These are phyloP conservation scores for Trichophyton equinum DNA, from an alignment of 2,329 filamentous ascomycete species.

Conservation along the genomic window DNA sequence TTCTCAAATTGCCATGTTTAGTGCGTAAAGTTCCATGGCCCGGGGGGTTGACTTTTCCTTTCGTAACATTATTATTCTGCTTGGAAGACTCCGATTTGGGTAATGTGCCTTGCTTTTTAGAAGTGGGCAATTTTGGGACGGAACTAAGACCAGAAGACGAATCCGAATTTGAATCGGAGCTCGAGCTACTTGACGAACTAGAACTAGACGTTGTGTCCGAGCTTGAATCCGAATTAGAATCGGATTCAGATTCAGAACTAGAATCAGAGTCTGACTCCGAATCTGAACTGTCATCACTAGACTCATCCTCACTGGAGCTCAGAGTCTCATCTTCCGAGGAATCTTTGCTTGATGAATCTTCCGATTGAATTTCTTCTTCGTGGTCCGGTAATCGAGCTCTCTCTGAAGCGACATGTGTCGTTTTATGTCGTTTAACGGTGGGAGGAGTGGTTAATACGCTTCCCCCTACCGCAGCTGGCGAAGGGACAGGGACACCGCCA, in stretches of 20 bases:
- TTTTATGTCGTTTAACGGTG: neutral
- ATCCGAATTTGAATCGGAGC: constrained; percentile 14
- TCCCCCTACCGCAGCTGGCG: neutral
- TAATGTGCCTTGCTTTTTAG: constrained; percentile 16
- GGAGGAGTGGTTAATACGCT: neutral
- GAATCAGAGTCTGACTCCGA: neutral
- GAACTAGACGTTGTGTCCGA: neutral
- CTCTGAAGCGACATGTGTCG: neutral
- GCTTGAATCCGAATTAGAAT: constrained; percentile 6
- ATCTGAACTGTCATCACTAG: neutral
- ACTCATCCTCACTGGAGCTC: constrained; percentile 13
- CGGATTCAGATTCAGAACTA: constrained; percentile 3
- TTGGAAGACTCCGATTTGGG: constrained; percentile 15
- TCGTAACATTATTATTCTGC: constrained; percentile 6
- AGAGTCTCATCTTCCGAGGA: constrained; percentile 12
- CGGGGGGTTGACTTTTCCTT: constrained; percentile 27
- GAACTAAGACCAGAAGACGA: constrained; percentile 7
- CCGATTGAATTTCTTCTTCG: constrained; percentile 6
- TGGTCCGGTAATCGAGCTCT: constrained; percentile 15
- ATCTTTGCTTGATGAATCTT: constrained; percentile 3
- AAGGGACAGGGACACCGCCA: neutral
- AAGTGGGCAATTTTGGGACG: constrained; percentile 3
- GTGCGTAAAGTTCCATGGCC: constrained; percentile 41
- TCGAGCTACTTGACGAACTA: constrained; percentile 9
- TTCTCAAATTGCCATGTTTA: constrained; percentile 43